Conservation (phyloP, 768 basidiomycete genomes). For the Serendipita sp. region DNA sequence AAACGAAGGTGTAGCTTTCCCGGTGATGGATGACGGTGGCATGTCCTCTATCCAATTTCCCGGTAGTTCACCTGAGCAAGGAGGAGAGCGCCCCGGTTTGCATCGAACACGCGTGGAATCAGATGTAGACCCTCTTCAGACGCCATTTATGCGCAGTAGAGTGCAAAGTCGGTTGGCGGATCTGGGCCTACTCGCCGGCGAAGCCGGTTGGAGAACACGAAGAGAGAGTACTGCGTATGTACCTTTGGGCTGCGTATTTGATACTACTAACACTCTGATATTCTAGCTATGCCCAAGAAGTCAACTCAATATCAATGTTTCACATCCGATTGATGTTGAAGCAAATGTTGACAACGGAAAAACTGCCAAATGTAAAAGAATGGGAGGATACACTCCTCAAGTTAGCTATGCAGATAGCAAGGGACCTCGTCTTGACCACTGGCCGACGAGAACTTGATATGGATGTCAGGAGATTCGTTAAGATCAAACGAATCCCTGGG, state of each 20-base stretch:
- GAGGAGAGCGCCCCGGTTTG: conserved; percentile 37
- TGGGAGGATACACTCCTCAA: conserved; percentile 80
- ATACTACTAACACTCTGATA: conserved; percentile 2
- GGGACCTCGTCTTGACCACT: conserved; percentile 64
- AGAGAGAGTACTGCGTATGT: conserved; percentile 82
- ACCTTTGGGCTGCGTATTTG: background rate
- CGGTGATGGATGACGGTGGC: conserved; percentile 34
- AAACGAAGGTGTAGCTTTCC: conserved; percentile 21
- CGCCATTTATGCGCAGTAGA: conserved; percentile 73
- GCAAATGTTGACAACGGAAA: conserved; percentile 73
- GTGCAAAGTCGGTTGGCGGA: conserved; percentile 60
- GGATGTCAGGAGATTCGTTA: conserved; percentile 89
- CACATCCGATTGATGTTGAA: conserved; percentile 83
- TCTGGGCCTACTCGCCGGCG: conserved; percentile 27
- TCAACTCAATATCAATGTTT: conserved; percentile 72
- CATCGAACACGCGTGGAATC: conserved; percentile 43
- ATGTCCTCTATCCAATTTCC: conserved; percentile 73
- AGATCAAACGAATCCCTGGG: conserved; percentile 97
- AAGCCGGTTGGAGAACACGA: conserved; percentile 73
- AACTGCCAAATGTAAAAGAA: conserved; percentile 64
- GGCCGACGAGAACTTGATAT: conserved; percentile 81
- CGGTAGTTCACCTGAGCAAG: conserved; percentile 54
- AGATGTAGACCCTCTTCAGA: conserved; percentile 49
- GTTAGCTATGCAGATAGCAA: conserved; percentile 72
- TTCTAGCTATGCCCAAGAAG: conserved; percentile 60